These are phyloP conservation scores for Gryganskiella cystojenkinii DNA, from an alignment of 192 early-diverging fungal genomes.

Conservation along the genomic window DNA sequence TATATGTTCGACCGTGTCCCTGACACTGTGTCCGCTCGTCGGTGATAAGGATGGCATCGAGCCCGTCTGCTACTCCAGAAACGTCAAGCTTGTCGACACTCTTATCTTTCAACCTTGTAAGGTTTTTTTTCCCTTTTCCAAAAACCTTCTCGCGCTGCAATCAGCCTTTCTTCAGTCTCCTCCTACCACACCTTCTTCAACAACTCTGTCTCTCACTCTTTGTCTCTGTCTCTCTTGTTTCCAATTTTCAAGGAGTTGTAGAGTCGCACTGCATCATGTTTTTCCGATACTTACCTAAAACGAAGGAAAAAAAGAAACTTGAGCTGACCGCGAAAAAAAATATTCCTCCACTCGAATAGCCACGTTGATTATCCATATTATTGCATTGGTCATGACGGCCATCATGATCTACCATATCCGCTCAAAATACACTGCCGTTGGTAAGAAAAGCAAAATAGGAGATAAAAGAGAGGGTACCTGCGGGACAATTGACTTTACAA, in stretches of 20 bases:
- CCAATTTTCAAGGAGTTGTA: too few relatives aligned
- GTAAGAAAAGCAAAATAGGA: constrained; percentile 54
- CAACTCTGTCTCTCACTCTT: neutral
- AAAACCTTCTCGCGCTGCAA: too few relatives aligned
- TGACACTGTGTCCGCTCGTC: constrained; percentile 92
- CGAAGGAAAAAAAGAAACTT: too few relatives aligned
- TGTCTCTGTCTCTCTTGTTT: too few relatives aligned
- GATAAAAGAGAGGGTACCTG: neutral
- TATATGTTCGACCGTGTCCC: constrained; percentile 85
- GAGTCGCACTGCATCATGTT: too few relatives aligned
- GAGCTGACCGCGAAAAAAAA: too few relatives aligned
- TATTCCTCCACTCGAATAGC: constrained; percentile 55
- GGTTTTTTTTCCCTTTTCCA: neutral
- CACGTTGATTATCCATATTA: constrained; percentile 92
- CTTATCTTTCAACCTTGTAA: constrained; percentile 92
- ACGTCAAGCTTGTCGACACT: constrained; percentile 84
- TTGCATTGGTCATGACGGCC: constrained; percentile 94
- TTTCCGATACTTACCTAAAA: too few relatives aligned
- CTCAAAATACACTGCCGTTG: constrained; percentile 99
- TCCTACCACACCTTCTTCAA: too few relatives aligned
- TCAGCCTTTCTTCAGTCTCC: too few relatives aligned
- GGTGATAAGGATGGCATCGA: constrained; percentile 78
- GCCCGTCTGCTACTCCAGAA: constrained; percentile 93
- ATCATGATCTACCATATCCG: constrained; percentile 99
- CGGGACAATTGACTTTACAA: neutral